phyloP scores from a whole-genome alignment of 1,284 basidiomycete genomes.

The Puccinia brachypodii region DNA sequence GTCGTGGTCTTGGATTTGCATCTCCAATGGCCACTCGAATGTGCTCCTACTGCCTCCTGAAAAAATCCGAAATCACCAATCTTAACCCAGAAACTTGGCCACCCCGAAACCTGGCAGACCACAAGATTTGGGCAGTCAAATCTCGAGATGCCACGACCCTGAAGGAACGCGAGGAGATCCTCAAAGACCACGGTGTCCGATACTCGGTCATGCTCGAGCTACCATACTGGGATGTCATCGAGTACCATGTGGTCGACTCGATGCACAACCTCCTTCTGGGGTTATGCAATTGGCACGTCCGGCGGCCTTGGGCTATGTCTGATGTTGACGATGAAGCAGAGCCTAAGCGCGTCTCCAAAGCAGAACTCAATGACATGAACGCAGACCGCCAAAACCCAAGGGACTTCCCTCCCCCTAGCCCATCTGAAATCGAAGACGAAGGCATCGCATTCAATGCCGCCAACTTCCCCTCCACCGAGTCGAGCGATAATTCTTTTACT shows the following conservation, averaged over 20 bases:
- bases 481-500: background rate
- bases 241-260: slow-evolving; percentile 38
- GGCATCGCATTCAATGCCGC: background rate
- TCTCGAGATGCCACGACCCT: slow-evolving; percentile 7
- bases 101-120: background rate
- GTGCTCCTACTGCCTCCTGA: slow-evolving; percentile 48
- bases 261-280: slow-evolving; percentile 41
- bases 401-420: background rate
- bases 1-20: slow-evolving; percentile 47
- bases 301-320: slow-evolving; percentile 21
- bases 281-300: slow-evolving; percentile 19
- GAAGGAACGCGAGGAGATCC: background rate
- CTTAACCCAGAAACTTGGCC: slow-evolving; percentile 26
- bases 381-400: background rate
- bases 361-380: background rate
- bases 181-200: slow-evolving; percentile 22
- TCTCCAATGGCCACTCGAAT: slow-evolving; percentile 22
- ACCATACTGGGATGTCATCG: slow-evolving; percentile 35
- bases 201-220: slow-evolving; percentile 44
- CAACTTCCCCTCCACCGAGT: background rate
- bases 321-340: slow-evolving; percentile 23
- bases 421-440: background rate
- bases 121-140: slow-evolving; percentile 6
- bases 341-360: background rate
- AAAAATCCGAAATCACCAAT: slow-evolving; percentile 19